phyloP scores from a whole-genome alignment of 2,329 filamentous ascomycete genomes.

The Chlorencoelia australis region DNA sequence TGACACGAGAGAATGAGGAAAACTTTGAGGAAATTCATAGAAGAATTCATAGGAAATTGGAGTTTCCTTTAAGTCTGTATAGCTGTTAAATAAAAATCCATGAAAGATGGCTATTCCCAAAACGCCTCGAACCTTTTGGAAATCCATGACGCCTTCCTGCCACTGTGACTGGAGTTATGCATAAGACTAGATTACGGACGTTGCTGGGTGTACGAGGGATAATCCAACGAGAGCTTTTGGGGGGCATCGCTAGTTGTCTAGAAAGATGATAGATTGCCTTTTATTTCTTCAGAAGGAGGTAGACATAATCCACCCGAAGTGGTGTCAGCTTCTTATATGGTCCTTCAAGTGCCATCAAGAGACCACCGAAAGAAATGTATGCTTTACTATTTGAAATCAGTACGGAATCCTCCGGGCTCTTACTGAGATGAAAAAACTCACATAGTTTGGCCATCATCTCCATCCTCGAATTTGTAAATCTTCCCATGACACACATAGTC shows the following conservation, averaged over 20 bases:
- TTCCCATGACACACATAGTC: slow-evolving; percentile 86
- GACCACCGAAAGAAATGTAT: slow-evolving; percentile 86
- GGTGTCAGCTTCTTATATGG: slow-evolving; percentile 93
- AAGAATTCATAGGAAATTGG: slow-evolving; percentile 67
- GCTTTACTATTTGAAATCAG: slow-evolving; percentile 56
- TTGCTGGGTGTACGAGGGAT: too few species aligned
- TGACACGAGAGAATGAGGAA: slow-evolving; percentile 70
- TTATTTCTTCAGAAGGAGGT: slow-evolving; percentile 88
- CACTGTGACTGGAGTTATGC: slow-evolving; percentile 16
- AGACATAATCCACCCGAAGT: slow-evolving; percentile 85
- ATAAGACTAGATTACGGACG: too few species aligned
- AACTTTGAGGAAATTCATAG: slow-evolving; percentile 66
- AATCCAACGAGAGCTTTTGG: too few species aligned
- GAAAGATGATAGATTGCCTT: too few species aligned
- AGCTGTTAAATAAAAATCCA: too few species aligned
- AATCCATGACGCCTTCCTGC: slow-evolving; percentile 22
- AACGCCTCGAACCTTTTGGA: slow-evolving; percentile 16
- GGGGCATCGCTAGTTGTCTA: too few species aligned
- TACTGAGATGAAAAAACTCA: slow-evolving; percentile 41
- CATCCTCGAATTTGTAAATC: slow-evolving; percentile 81
- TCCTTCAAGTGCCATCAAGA: slow-evolving; percentile 83
- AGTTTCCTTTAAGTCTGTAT: too few species aligned
- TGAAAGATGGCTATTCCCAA: slow-evolving; percentile 5
- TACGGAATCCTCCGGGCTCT: neutral
- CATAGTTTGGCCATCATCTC: slow-evolving; percentile 72